These are phyloP conservation scores for Fraxinus platypoda DNA, from an alignment of 305 asterid genomes.

Conservation along the genomic window DNA sequence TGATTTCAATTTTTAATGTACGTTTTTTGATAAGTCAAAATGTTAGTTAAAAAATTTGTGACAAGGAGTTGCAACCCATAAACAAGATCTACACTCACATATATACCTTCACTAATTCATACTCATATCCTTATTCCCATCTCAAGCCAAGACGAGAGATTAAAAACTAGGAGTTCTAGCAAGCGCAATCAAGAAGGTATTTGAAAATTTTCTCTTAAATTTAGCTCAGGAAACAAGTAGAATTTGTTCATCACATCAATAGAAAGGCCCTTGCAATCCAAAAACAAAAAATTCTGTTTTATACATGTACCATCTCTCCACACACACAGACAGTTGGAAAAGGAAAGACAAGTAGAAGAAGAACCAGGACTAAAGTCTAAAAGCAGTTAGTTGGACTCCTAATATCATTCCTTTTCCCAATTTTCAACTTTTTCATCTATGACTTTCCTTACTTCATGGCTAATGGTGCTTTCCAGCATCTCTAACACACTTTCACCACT, in stretches of 20 bases:
- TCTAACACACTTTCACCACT: neutral
- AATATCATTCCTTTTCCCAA: neutral
- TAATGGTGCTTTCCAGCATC: neutral
- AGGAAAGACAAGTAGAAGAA: neutral
- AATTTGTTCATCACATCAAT: neutral
- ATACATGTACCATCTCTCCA: neutral
- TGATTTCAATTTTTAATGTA: neutral
- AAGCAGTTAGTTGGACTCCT: neutral
- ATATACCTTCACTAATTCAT: neutral
- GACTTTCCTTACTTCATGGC: neutral
- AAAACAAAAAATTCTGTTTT: neutral
- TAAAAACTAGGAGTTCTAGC: neutral
- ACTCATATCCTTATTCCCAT: neutral
- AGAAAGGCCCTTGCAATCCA: neutral
- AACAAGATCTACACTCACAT: neutral
- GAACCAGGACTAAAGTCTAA: neutral
- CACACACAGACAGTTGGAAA: neutral
- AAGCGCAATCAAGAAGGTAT: neutral
- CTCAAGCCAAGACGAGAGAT: neutral
- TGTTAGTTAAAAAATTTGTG: neutral
- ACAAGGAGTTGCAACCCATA: neutral
- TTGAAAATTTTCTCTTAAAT: neutral
- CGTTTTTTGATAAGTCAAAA: neutral
- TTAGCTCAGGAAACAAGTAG: neutral
- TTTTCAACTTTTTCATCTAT: neutral